These are phyloP conservation scores for Daldinia eschscholtzii DNA, from an alignment of 2,329 filamentous ascomycete species.

Conservation along the genomic window DNA sequence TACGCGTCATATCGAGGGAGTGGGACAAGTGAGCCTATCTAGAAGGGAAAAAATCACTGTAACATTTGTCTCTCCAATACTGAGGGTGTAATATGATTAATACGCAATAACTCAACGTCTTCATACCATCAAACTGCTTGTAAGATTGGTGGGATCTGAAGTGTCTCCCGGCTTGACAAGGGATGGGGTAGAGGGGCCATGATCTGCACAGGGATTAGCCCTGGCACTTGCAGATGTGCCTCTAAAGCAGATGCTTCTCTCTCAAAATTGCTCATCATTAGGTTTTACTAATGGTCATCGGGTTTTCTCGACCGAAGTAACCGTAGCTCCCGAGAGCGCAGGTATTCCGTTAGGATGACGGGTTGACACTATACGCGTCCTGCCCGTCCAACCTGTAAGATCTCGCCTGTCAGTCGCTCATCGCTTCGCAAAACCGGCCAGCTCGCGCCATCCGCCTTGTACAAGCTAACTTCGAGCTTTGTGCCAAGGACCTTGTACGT, in stretches of 20 bases:
- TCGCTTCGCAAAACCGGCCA: slow-evolving; percentile 90
- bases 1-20: neutral
- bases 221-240: neutral
- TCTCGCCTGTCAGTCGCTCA: slow-evolving; percentile 77
- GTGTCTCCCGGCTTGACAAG: neutral
- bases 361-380: slow-evolving; percentile 63
- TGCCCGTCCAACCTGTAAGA: slow-evolving; percentile 89
- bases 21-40: neutral
- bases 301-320: neutral
- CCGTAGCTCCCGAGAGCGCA: neutral
- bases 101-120: neutral
- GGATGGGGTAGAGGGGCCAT: neutral
- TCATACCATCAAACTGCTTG: neutral
- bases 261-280: slow-evolving; percentile 1
- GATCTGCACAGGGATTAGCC: slow-evolving; percentile 12
- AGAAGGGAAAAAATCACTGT: neutral
- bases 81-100: neutral
- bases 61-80: neutral
- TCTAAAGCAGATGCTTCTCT: neutral
- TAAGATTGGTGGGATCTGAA: neutral
- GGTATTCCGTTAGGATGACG: slow-evolving; percentile 4
- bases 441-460: slow-evolving; percentile 77
- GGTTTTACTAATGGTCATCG: neutral
- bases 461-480: slow-evolving; percentile 85
- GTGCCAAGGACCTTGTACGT: slow-evolving; percentile 86